Evolutionary conservation across 164 flowering plant genomes (phyloP).

Genomic region (Pachysandra terminalis): DNA sequence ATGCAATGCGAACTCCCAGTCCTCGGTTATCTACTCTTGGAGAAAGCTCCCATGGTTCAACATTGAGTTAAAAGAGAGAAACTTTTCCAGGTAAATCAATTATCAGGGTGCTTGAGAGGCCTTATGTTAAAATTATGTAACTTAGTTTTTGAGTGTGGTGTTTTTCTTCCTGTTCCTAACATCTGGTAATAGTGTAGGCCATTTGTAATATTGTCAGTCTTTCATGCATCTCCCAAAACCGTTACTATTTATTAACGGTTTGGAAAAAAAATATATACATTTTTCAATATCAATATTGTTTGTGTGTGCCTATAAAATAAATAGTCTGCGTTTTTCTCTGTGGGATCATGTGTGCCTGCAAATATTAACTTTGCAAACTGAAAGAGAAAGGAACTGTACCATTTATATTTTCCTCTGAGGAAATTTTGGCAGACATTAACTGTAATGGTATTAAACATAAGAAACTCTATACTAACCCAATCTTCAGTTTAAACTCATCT

Average conservation of each 20-base stretch:
- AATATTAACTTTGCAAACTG: too few relatives aligned
- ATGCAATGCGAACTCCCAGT: slow-evolving; percentile 46
- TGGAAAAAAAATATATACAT: not conserved
- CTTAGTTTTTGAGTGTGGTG: slow-evolving; percentile 2
- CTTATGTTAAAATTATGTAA: slow-evolving; percentile 30
- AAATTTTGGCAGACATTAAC: too few relatives aligned
- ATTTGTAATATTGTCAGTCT: not conserved
- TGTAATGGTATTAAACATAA: too few relatives aligned
- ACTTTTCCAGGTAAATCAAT: slow-evolving; percentile 14
- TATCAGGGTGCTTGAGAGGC: slow-evolving; percentile 46
- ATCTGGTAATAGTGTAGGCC: not conserved
- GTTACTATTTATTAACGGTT: too few relatives aligned
- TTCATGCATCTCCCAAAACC: slow-evolving; percentile 7
- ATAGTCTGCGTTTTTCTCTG: not conserved
- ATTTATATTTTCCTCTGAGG: too few relatives aligned
- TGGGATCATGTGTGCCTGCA: too few relatives aligned
- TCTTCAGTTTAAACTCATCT: too few relatives aligned
- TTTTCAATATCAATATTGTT: not conserved
- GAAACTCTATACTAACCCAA: too few relatives aligned
- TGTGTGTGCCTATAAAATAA: not conserved
- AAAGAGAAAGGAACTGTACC: too few relatives aligned
- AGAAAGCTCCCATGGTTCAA: slow-evolving; percentile 26
- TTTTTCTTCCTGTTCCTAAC: slow-evolving; percentile 18
- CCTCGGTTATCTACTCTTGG: slow-evolving; percentile 61
- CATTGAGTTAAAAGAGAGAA: slow-evolving; percentile 24